Conservation (phyloP, 2,329 filamentous ascomycete genomes). For the Fusarium sulawesiense region DNA sequence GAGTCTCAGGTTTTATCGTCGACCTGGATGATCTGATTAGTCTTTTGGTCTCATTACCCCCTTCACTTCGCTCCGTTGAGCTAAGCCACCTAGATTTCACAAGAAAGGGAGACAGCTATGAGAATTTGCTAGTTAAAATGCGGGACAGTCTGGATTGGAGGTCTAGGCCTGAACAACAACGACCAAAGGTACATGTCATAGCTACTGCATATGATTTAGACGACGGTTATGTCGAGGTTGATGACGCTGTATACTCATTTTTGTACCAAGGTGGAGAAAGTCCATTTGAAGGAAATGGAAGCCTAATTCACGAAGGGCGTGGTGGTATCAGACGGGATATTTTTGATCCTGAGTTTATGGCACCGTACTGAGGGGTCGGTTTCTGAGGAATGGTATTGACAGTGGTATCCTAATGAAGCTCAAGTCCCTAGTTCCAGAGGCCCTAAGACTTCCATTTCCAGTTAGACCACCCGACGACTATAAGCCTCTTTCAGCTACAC, state of each 20-base stretch:
- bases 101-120: background rate
- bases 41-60: background rate
- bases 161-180: background rate
- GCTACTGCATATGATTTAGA: background rate
- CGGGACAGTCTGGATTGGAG: slow-evolving; percentile 6
- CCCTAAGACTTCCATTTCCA: rapidly evolving
- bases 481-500: too few relatives aligned
- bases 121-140: background rate
- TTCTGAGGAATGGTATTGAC: too few relatives aligned
- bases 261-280: background rate
- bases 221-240: background rate
- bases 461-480: too few relatives aligned
- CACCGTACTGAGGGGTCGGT: too few relatives aligned
- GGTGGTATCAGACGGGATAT: background rate
- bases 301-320: background rate
- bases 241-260: background rate
- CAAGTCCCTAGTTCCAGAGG: too few relatives aligned
- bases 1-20: background rate
- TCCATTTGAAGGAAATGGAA: background rate
- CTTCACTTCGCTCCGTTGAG: background rate
- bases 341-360: background rate
- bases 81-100: background rate
- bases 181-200: background rate
- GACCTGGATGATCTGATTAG: background rate
- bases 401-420: too few relatives aligned